Evolutionary conservation across 108 stramenopile genomes (phyloP).

Genomic region (Cyclotella kingstonii): DNA sequence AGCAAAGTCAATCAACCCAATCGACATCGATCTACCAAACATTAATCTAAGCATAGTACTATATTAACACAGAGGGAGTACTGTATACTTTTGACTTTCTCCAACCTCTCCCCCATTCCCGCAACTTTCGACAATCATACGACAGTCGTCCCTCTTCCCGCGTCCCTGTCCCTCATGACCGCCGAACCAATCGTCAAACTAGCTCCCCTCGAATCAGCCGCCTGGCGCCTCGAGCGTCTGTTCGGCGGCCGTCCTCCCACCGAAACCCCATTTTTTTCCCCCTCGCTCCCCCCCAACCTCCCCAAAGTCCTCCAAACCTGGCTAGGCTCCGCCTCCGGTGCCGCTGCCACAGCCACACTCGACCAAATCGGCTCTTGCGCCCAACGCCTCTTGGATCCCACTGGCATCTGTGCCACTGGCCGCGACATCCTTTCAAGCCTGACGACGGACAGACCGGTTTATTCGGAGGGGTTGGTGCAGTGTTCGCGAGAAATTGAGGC

Average conservation of each 20-base stretch:
- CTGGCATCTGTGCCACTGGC: constrained; percentile 40
- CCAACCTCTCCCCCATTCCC: too few relatives aligned
- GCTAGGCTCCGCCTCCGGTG: constrained; percentile 76
- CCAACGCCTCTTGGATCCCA: constrained; percentile 51
- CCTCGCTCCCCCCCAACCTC: not conserved
- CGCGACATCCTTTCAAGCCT: constrained; percentile 33
- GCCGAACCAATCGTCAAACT: not conserved
- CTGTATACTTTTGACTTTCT: too few relatives aligned
- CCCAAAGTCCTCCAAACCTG: constrained; percentile 80
- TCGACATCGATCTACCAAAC: too few relatives aligned
- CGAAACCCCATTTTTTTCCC: not conserved
- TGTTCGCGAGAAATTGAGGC: constrained; percentile 68
- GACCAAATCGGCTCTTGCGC: constrained; percentile 56
- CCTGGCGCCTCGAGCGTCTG: constrained; percentile 68
- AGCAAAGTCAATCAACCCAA: too few relatives aligned
- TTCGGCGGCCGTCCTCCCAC: constrained; percentile 47
- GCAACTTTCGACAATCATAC: not conserved
- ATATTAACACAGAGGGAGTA: too few relatives aligned
- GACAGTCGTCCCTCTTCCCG: not conserved
- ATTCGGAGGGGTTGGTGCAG: constrained; percentile 7
- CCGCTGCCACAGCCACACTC: constrained; percentile 54
- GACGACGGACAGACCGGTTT: constrained; percentile 34
- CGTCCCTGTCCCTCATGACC: not conserved
- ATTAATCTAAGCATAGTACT: too few relatives aligned
- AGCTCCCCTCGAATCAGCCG: constrained; percentile 52